phyloP scores from a whole-genome alignment of 495 filamentous ascomycete genomes.

The Xylona heveae region DNA sequence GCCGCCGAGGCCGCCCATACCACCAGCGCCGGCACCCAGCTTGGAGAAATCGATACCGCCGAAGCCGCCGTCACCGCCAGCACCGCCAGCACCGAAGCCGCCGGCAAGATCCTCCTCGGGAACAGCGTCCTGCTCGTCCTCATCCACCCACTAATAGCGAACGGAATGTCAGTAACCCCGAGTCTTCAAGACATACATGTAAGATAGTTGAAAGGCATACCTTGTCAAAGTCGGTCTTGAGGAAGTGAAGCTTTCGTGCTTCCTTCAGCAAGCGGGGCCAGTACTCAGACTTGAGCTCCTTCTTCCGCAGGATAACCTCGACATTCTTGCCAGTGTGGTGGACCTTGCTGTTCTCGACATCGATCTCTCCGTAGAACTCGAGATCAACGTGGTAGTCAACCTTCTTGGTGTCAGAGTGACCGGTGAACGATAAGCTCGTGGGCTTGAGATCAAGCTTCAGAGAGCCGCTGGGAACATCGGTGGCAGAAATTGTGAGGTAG shows the following conservation, averaged over 20 bases:
- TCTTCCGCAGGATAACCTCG: constrained; percentile 85
- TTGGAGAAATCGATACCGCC: constrained; percentile 79
- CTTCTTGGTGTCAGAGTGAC: constrained; percentile 60
- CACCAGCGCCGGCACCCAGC: constrained; percentile 33
- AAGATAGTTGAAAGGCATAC: constrained; percentile 12
- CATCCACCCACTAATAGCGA: constrained; percentile 99
- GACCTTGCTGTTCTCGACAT: constrained; percentile 55
- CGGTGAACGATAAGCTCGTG: constrained; percentile 57
- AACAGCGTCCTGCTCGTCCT: constrained; percentile 90
- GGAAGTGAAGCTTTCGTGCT: constrained; percentile 71
- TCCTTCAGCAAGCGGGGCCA: constrained; percentile 93
- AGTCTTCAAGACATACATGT: not conserved
- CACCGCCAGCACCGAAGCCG: constrained; percentile 34
- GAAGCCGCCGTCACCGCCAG: constrained; percentile 27
- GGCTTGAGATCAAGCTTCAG: constrained; percentile 65
- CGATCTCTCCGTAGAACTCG: constrained; percentile 85
- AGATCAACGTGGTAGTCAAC: constrained; percentile 65
- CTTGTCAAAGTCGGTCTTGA: constrained; percentile 99
- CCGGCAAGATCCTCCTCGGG: constrained; percentile 57
- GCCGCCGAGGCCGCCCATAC: constrained; percentile 29
- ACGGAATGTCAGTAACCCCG: constrained; percentile 1
- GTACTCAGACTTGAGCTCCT: constrained; percentile 75
- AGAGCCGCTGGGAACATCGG: constrained; percentile 49
- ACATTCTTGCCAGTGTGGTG: constrained; percentile 69
- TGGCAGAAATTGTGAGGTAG: constrained; percentile 71